phyloP scores from a whole-genome alignment of 495 filamentous ascomycete species.

The Pseudevernia furfuracea region DNA sequence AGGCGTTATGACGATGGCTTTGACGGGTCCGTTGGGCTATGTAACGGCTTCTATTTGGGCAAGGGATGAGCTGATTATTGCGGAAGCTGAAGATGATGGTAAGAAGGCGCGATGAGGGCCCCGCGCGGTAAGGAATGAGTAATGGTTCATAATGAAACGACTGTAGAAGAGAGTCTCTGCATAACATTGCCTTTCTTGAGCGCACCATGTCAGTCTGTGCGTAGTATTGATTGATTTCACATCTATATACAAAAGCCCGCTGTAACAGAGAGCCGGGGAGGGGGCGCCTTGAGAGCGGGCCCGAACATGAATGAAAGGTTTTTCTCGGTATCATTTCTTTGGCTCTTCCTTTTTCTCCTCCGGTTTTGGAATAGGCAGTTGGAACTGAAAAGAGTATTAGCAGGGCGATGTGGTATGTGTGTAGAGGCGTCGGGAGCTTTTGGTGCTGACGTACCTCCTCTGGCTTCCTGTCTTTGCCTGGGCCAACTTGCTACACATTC shows the following conservation, averaged over 20 bases:
- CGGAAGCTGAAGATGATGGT: constrained; percentile 2
- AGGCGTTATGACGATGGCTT: constrained; percentile 34
- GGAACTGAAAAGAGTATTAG: constrained; percentile 48
- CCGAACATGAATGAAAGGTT: background rate
- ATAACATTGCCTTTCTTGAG: background rate
- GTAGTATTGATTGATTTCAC: background rate
- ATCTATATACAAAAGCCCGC: constrained; percentile 4
- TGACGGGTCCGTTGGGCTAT: constrained; percentile 45
- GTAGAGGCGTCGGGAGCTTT: constrained; percentile 15
- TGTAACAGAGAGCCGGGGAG: background rate
- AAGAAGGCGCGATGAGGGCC: constrained; percentile 2
- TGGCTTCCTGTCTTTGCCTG: constrained; percentile 70
- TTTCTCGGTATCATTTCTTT: constrained; percentile 61
- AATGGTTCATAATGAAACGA: background rate
- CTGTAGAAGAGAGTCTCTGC: background rate
- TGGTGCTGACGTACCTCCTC: constrained; percentile 48
- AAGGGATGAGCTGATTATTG: constrained; percentile 38
- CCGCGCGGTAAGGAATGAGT: background rate
- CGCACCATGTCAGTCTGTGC: background rate
- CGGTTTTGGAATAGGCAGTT: constrained; percentile 89
- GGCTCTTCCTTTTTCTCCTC: constrained; percentile 81
- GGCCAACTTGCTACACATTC: constrained; percentile 67
- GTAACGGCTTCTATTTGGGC: constrained; percentile 48
- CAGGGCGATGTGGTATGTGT: background rate
- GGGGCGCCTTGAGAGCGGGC: background rate